phyloP scores from a whole-genome alignment of 129 eudicot species.

The Flaveria robusta region DNA sequence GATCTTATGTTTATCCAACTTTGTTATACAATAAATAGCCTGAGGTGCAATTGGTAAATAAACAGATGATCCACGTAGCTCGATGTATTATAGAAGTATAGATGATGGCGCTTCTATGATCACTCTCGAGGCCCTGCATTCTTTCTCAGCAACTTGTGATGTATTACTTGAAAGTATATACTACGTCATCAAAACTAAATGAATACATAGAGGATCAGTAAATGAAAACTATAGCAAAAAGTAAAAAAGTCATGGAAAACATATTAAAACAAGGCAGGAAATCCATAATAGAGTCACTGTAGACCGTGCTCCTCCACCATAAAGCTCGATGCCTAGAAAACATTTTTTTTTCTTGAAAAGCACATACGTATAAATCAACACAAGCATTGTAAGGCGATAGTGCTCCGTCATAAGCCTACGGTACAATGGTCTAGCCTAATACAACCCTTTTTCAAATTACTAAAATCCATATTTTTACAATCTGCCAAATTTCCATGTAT shows the following conservation, averaged over 20 bases:
- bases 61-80: neutral
- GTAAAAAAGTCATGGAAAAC: neutral
- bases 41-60: neutral
- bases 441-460: neutral
- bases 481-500: no score
- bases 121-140: neutral
- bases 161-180: neutral
- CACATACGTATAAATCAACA: neutral
- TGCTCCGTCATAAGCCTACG: neutral
- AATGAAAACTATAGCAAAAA: neutral
- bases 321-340: neutral
- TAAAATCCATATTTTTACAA: neutral
- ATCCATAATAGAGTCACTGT: neutral
- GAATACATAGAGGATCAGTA: neutral
- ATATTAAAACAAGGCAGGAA: neutral
- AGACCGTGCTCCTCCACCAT: neutral
- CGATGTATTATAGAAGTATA: neutral
- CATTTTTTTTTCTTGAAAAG: no score
- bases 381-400: neutral
- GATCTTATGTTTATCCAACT: slow-evolving; percentile 5
- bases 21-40: neutral
- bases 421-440: neutral
- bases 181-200: no score
- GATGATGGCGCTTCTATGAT: neutral
- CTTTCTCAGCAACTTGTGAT: neutral